A percentile compares a stretch with the other conserved stretches of the same genome.
These are phyloP conservation scores for Lachnellula arida DNA, from an alignment of 2,329 filamentous ascomycete species.

Conservation along the genomic window DNA sequence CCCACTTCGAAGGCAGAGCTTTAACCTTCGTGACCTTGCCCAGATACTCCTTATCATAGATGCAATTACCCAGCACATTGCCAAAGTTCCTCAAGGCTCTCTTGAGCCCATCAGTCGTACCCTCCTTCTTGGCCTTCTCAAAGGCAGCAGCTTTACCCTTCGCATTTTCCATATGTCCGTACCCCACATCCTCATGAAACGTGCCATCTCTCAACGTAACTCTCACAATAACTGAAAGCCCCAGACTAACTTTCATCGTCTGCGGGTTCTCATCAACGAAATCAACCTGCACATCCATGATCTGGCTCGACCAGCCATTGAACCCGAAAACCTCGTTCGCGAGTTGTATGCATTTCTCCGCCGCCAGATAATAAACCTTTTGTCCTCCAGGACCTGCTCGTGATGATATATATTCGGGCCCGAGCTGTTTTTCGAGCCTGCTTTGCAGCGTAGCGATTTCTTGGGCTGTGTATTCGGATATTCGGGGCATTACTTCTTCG, in stretches of 20 bases:
- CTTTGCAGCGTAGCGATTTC: conserved; percentile 86
- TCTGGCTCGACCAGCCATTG: conserved; percentile 96
- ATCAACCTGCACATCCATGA: conserved; percentile 91
- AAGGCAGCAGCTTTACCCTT: conserved; percentile 94
- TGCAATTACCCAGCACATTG: conserved; percentile 95
- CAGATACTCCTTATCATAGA: conserved; percentile 95
- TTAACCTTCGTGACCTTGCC: conserved; percentile 88
- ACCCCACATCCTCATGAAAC: conserved; percentile 97
- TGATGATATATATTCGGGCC: conserved; percentile 91
- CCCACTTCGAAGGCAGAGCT: conserved; percentile 69
- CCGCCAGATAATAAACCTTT: conserved; percentile 90
- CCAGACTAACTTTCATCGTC: conserved; percentile 75
- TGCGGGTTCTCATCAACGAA: conserved; percentile 84
- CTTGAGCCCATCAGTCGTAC: conserved; percentile 90
- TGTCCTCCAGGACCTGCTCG: conserved; percentile 76
- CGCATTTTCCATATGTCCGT: conserved; percentile 93
- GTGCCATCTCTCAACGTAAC: conserved; percentile 89
- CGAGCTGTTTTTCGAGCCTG: conserved; percentile 86
- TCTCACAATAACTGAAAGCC: conserved; percentile 83
- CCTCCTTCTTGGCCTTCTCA: conserved; percentile 98
- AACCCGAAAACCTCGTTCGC: conserved; percentile 96
- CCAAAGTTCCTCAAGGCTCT: conserved; percentile 86
- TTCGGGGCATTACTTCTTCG: conserved; percentile 61
- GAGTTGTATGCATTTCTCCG: conserved; percentile 92
- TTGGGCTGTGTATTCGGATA: conserved; percentile 80